Base-by-base conservation (phyloP, 306 rosid genomes). In the Acacia confusa region DNA sequence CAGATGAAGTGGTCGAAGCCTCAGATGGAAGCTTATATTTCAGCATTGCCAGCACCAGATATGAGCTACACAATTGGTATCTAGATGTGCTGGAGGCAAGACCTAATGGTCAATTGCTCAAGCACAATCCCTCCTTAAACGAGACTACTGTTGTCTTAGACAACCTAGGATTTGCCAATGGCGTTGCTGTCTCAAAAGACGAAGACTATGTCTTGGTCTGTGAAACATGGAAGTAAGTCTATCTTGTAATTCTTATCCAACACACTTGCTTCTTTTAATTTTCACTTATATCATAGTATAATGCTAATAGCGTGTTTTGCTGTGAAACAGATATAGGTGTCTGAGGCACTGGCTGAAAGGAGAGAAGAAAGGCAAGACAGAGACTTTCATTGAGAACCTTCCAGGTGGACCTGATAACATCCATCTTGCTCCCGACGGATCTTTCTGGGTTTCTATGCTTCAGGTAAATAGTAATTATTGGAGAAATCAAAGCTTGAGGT, bases 91-190 rank as follows among this genome's bases (percentile, higher is more conserved):
- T 91, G 4, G 97, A 92, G 63, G 98, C 85, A 70, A 91, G 88
- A 52, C 94, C 97, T 58, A 87, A 90, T 47, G 97, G 97, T 22
- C 89, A 85, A 61, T 70, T 94, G 78, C 85, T 95, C n/a, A 90
- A 86, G 87, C 88, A 83, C 78, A 84, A 90, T 11, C 92, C 95
- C 2, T 63, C 72, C 0, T 67, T 89, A 30, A 81, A 79, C 1
- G 86, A 86, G 15, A 82, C 89, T 9, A 60, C 80, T n/a, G 44
- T 89, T 72, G 6, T 94, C 8, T 78, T 92, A 8, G 88, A 92
- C 13, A 41, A 85, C 11, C 61, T 94, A 74, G 24, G 32, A 43
- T 90, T 91, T 71, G 92, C 95, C 50, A 94, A 92, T 67, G 97
- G 97, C 0, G 91, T 92, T 82, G 94, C 95, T 44, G 89, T 94